phyloP scores from a whole-genome alignment of 2,329 filamentous ascomycete genomes.

The Blastomyces silverae region DNA sequence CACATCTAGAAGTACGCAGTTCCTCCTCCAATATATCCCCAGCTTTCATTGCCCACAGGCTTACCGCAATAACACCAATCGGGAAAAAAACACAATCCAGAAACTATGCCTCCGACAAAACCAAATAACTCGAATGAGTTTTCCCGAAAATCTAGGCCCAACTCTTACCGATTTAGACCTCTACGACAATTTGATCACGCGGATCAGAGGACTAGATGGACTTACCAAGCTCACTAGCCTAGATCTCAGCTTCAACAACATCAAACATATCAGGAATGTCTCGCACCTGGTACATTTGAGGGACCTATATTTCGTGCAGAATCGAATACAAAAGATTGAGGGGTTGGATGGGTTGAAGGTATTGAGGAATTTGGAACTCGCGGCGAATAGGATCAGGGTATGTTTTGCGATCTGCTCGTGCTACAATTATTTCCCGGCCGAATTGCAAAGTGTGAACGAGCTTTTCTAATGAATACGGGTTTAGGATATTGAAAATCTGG shows the following conservation, averaged over 20 bases:
- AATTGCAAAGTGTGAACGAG: slow-evolving; percentile 3
- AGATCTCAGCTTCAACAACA: slow-evolving; percentile 97
- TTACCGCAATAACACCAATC: slow-evolving; percentile 14
- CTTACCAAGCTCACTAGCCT: slow-evolving; percentile 69
- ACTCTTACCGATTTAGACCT: slow-evolving; percentile 81
- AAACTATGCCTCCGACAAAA: slow-evolving; percentile 90
- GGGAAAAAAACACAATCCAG: slow-evolving; percentile 28
- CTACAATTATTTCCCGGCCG: not conserved
- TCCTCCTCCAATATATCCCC: slow-evolving; percentile 4
- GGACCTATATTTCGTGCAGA: slow-evolving; percentile 88
- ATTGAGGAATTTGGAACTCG: slow-evolving; percentile 79
- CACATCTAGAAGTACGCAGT: slow-evolving; percentile 53
- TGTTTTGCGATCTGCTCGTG: slow-evolving; percentile 19
- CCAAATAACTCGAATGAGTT: slow-evolving; percentile 70
- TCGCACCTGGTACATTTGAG: slow-evolving; percentile 67
- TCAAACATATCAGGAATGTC: slow-evolving; percentile 94
- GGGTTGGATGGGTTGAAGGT: slow-evolving; percentile 67
- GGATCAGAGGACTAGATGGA: slow-evolving; percentile 74
- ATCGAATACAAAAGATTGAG: slow-evolving; percentile 86
- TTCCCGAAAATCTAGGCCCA: slow-evolving; percentile 58
- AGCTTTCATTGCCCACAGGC: not conserved
- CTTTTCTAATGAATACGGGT: slow-evolving; percentile 14
- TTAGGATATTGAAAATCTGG: slow-evolving; percentile 73
- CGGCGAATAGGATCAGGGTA: slow-evolving; percentile 77
- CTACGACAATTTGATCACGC: slow-evolving; percentile 91